These are phyloP conservation scores for Lecanicillium sp. DNA, from an alignment of 2,329 filamentous ascomycete species.

Conservation along the genomic window DNA sequence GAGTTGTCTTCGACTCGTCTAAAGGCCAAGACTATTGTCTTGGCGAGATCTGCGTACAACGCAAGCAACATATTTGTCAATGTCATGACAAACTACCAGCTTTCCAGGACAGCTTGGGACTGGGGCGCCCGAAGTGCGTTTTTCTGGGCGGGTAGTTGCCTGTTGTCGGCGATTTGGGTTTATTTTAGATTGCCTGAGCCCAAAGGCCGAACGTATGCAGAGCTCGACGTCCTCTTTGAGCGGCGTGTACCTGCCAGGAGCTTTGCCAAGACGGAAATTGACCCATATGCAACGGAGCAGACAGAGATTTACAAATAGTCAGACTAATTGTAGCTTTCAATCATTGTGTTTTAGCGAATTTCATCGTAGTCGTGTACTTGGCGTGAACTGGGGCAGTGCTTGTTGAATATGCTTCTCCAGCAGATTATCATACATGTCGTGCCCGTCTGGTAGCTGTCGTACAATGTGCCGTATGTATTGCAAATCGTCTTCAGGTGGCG, in stretches of 20 bases:
- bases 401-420: constrained; percentile 31
- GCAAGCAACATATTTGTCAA: constrained; percentile 42
- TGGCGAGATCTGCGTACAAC: constrained; percentile 35
- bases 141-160: constrained; percentile 39
- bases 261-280: constrained; percentile 26
- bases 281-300: constrained; percentile 14
- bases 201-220: constrained; percentile 36
- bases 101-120: constrained; percentile 36
- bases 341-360: background rate
- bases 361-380: background rate
- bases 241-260: constrained; percentile 28
- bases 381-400: constrained; percentile 16
- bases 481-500: constrained; percentile 28
- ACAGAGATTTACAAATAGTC: background rate
- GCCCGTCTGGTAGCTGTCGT: constrained; percentile 27
- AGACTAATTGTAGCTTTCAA: too few relatives aligned
- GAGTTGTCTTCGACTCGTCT: constrained; percentile 46
- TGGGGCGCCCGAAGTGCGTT: constrained; percentile 39
- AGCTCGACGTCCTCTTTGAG: constrained; percentile 34
- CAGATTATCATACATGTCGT: constrained; percentile 27
- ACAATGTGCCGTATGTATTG: constrained; percentile 29
- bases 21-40: constrained; percentile 45
- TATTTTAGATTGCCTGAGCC: constrained; percentile 45
- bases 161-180: constrained; percentile 40
- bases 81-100: constrained; percentile 39